Conservation (phyloP, 768 basidiomycete species). For the Suillus tomentosus region DNA sequence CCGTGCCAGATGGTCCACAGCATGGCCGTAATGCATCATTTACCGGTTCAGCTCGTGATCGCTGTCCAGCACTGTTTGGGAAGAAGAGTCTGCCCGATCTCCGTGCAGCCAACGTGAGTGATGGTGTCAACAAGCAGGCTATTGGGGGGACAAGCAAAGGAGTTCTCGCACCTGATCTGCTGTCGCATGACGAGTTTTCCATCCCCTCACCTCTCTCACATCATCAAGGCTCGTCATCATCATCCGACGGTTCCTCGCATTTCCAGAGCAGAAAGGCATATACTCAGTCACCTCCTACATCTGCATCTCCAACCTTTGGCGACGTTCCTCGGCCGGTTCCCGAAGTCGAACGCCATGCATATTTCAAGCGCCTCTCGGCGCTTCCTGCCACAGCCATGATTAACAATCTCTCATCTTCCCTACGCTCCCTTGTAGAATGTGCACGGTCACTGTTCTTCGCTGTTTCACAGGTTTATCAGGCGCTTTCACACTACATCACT, state of each 20-base stretch:
- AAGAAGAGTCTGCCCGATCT: slow-evolving; percentile 92
- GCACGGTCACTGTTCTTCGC: slow-evolving; percentile 92
- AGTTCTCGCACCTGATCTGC: slow-evolving; percentile 6
- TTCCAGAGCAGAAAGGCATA: slow-evolving; percentile 26
- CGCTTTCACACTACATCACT: slow-evolving; percentile 83
- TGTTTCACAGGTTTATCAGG: slow-evolving; percentile 87
- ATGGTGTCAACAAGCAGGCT: slow-evolving; percentile 25
- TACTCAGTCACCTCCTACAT: slow-evolving; percentile 34
- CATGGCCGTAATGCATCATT: slow-evolving; percentile 57
- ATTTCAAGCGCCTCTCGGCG: slow-evolving; percentile 90
- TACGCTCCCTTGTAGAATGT: slow-evolving; percentile 79
- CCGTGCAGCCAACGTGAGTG: slow-evolving; percentile 50
- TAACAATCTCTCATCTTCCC: slow-evolving; percentile 66
- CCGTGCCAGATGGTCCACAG: slow-evolving; percentile 29
- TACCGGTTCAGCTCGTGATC: slow-evolving; percentile 40
- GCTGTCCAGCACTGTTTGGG: slow-evolving; percentile 42
- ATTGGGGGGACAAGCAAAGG: slow-evolving; percentile 24
- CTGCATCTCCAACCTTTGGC: slow-evolving; percentile 41
- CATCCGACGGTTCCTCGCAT: slow-evolving; percentile 31
- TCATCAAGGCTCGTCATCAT: slow-evolving; percentile 51
- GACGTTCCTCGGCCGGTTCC: slow-evolving; percentile 45
- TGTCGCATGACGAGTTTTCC: slow-evolving; percentile 32
- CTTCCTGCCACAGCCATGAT: slow-evolving; percentile 62
- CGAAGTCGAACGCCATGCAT: slow-evolving; percentile 83
- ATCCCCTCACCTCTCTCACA: slow-evolving; percentile 43